These are phyloP conservation scores for Phaseolus coccineus DNA, from an alignment of 331 rosid species.

Conservation along the genomic window DNA sequence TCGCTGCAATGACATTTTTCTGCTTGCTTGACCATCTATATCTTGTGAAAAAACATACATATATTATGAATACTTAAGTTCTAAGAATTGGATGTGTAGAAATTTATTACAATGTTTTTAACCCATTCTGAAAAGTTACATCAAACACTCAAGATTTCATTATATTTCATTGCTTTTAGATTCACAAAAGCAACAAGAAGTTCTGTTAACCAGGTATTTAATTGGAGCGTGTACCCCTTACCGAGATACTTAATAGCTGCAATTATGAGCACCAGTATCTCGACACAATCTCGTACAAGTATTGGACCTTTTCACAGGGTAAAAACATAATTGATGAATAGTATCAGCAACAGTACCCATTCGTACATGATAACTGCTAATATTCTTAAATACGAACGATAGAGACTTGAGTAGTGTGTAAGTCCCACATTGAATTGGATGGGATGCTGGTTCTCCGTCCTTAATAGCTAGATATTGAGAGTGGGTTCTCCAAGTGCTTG, in stretches of 20 bases:
- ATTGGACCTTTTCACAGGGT: neutral
- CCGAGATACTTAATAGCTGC: slow-evolving; percentile 3
- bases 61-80: slow-evolving; percentile 30
- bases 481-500: too few species aligned
- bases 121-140: neutral
- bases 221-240: neutral
- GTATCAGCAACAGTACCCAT: slow-evolving; percentile 4
- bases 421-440: too few species aligned
- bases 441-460: too few species aligned
- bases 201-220: slow-evolving; percentile 13
- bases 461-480: too few species aligned
- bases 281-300: slow-evolving; percentile 3
- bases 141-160: slow-evolving; percentile 25
- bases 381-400: neutral
- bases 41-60: slow-evolving; percentile 58
- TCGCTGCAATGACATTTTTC: slow-evolving; percentile 83
- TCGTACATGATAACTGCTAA: slow-evolving; percentile 21
- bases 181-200: slow-evolving; percentile 30
- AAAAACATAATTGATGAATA: neutral
- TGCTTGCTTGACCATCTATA: slow-evolving; percentile 87
- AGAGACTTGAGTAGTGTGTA: too few species aligned
- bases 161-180: slow-evolving; percentile 12
- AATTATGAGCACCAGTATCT: slow-evolving; percentile 1
- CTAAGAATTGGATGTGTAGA: slow-evolving; percentile 39
- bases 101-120: slow-evolving; percentile 23